Evolutionary conservation across 1,284 basidiomycete genomes (phyloP).

Genomic region (Pascua sp.): DNA sequence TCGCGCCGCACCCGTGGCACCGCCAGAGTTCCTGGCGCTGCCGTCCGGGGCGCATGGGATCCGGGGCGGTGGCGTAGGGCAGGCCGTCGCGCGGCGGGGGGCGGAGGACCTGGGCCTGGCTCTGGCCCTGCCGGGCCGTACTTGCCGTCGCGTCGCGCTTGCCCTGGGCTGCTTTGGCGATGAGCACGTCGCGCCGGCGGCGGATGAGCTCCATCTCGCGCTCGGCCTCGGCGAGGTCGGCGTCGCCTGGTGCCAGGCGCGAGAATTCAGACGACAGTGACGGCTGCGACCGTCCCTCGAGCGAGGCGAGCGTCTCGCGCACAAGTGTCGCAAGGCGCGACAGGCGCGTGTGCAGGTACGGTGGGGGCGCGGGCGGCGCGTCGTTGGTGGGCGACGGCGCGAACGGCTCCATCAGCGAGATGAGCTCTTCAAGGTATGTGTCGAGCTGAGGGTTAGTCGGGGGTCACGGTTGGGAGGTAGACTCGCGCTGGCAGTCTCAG

Average conservation of each 20-base stretch:
- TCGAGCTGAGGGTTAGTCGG: constrained; percentile 25
- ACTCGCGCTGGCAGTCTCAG: not conserved
- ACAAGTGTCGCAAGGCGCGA: constrained; percentile 27
- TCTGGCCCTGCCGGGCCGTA: not conserved
- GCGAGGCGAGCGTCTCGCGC: constrained; percentile 22
- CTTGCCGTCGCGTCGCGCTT: constrained; percentile 6
- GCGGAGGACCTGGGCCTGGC: not conserved
- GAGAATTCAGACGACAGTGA: constrained; percentile 20
- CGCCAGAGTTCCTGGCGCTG: constrained; percentile 13
- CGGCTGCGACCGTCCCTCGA: constrained; percentile 25
- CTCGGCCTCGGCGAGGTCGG: constrained; percentile 32
- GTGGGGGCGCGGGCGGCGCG: constrained; percentile 25
- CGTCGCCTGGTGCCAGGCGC: constrained; percentile 9
- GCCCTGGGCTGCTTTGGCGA: constrained; percentile 28
- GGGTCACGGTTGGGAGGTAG: no score
- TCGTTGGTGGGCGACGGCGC: constrained; percentile 17
- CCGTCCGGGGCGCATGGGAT: not conserved
- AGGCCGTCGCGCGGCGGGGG: not conserved
- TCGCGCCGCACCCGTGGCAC: constrained; percentile 31
- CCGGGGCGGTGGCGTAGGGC: not conserved
- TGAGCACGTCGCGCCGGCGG: constrained; percentile 34
- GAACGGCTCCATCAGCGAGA: constrained; percentile 28
- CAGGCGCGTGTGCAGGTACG: constrained; percentile 33
- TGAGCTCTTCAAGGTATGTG: constrained; percentile 26
- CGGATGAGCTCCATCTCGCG: constrained; percentile 45